Base-by-base conservation (phyloP, 202 grass and related monocot species). In the Zoysia matrella region DNA sequence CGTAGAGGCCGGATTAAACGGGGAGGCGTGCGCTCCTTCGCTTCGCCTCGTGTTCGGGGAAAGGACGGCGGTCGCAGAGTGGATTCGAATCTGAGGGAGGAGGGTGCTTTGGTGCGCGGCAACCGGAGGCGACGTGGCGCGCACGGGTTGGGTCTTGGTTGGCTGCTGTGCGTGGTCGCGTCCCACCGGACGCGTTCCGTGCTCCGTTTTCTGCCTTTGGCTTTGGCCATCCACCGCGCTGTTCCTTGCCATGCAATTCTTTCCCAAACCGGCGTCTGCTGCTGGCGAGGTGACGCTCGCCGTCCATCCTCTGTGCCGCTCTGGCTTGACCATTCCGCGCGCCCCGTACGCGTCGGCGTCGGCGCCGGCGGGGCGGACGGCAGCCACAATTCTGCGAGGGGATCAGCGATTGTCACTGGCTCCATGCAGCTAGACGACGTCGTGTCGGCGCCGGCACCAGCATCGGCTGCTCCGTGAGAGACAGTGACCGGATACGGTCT, bases 61-160 rank as follows among this genome's bases (percentile, higher is more conserved):
- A 10, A 63, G 11, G 15, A 4, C 0, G 2, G 10, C 18, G 16
- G 11, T 4, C 10, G 22, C 4, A 39, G 14, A 76, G 10, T 13
- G 52, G 84, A 79, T 82, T 80, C 64, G 83, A 86, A 90, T 83
- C 56, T 1, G 60, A 58, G 47, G 4, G 52, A 11, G 39, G 58
- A 67, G 48, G 82, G 75, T 77, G 6, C 83, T 76, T 89, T 3
- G 5, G 8, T 15, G 44, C 2, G 82, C 43, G 70, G 73, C 50
- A 22, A 53, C 2, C 5, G 15, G 36, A 15, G 72, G 49, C 71
- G 75, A 64, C 84, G 78, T 87, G 83, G 46, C 63, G 0, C 6
- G 0, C 4, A 73, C 10, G 6, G 30, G 30, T 36, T 36, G 30
- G 30, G 30, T 36, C 30, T 36, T 36, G 78, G 53, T 90, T 73